Conservation (phyloP, 2,329 filamentous ascomycete species). For the Grosmannia clavigera region DNA sequence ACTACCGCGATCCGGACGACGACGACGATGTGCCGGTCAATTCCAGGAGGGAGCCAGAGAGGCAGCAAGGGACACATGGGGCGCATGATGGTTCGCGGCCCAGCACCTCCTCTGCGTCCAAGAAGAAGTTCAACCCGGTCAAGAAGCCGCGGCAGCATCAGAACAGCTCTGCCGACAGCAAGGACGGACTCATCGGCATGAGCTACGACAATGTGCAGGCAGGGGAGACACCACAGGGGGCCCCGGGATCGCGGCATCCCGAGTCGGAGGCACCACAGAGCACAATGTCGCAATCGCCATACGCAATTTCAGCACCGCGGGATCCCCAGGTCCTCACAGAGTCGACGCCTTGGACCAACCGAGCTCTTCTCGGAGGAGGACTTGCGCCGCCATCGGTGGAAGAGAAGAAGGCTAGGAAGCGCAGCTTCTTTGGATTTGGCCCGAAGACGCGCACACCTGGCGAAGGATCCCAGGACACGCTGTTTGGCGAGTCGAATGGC, state of each 20-base stretch:
- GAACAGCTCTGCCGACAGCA: conserved; percentile 13
- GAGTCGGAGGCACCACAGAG: conserved; percentile 21
- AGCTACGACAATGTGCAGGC: conserved; percentile 44
- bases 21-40: conserved; percentile 24
- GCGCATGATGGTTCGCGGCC: background rate
- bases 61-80: conserved; percentile 20
- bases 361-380: conserved; percentile 23
- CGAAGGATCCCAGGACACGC: conserved; percentile 41
- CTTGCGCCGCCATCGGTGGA: conserved; percentile 39
- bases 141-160: conserved; percentile 30
- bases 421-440: conserved; percentile 61
- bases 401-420: conserved; percentile 73
- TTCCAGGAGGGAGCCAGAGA: conserved; percentile 25
- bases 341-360: conserved; percentile 61
- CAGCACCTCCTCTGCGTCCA: background rate
- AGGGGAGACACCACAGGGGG: conserved; percentile 27
- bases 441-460: conserved; percentile 46
- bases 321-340: conserved; percentile 79
- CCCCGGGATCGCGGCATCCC: conserved; percentile 5
- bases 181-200: conserved; percentile 41
- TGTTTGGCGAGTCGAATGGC: conserved; percentile 29
- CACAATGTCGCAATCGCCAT: conserved; percentile 28
- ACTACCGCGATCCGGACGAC: conserved; percentile 53
- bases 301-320: conserved; percentile 70
- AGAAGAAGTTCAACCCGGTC: conserved; percentile 23